Evolutionary conservation across 352 stramenopile genomes (phyloP), one percentile per base, ranked within the genome.

Genomic region (Thraustochytrium striatum): DNA sequence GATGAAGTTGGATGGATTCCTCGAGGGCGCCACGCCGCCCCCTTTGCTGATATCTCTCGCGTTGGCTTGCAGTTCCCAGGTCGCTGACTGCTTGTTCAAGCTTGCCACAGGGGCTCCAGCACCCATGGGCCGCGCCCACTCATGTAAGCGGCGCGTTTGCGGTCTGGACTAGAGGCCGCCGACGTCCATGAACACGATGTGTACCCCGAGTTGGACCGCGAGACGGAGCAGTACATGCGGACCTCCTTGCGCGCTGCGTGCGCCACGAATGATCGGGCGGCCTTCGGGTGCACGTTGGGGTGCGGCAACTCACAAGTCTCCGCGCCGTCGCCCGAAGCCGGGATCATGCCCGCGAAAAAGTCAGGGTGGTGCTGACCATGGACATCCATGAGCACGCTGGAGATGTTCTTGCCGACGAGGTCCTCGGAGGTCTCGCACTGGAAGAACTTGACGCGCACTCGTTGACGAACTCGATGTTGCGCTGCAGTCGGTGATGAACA

Each of bases 391-490:
- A 72, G 21, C 16, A 72, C n/a, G 3, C 25, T 57, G 21, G 25
- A 25, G 16, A 72, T 58, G 32, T 72, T 58, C 8, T 13, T 3
- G 47, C 62, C 62, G 13, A 58, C 11, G 32, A 72, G 53, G 7
- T 41, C 19, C 7, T 58, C 62, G 7, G 36, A 25, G 5, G 3
- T 5, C 8, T 32, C 3, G 3, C 62, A 33, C 21, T 58, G 58
- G 28, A 41, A 9, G 11, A 16, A 11, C 16, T 30, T 33, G 0
- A n/a, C n/a, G 59, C 59, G 3, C 35, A 50, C 28, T 52, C 21
- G 41, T 70, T 70, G 16, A 52, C 59, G 59, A 53, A 70, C 35
- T 70, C 59, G 11, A 70, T 70, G 25, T 52, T 50, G 28, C 50
- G 59, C 0, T 70, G 33, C 41, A 38, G 41, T 70, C 59, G 21